Base-by-base conservation (phyloP, 495 filamentous ascomycete species). In the Cercophora sp. region DNA sequence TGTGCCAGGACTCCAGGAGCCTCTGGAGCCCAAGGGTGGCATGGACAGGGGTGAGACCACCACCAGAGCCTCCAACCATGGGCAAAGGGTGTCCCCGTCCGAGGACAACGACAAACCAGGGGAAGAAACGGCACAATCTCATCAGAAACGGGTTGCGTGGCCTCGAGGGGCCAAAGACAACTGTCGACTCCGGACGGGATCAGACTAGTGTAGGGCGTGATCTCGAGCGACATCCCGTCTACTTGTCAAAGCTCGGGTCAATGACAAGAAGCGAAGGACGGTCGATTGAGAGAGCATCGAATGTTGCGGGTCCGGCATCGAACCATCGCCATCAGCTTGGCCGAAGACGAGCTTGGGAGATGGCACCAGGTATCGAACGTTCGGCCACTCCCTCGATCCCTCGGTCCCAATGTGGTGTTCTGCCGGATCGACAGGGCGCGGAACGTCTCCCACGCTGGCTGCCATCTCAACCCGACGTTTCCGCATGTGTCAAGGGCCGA, bases 341-440 rank as follows among this genome's bases (percentile, higher is more conserved):
- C n/a, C 51, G 15, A 49, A 55, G 32, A 37, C 31, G 22, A 27
- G 20, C 35, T 19, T 35, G 45, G 42, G 48, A 27, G 13, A 51
- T 58, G 55, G 51, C 35, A 44, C 51, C 52, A 64, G 49, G 59
- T 27, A 64, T 64, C 61, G 59, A 62, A 59, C 49, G n/a, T n/a
- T n/a, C n/a, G n/a, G n/a, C n/a, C n/a, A n/a, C n/a, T n/a, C n/a
- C n/a, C n/a, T n/a, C n/a, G n/a, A n/a, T n/a, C n/a, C n/a, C n/a
- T n/a, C n/a, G 60, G 54, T 54, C 46, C 49, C 52, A 39, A 22
- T 52, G 51, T 49, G 44, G 31, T 57, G 20, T n/a, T 42, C 55
- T 64, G 50, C 61, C 56, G 55, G 56, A 64, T 64, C 57, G 56
- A 47, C 57, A 48, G 52, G 57, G 54, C 39, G 49, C 46, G 40